Base-by-base conservation (phyloP, 2,329 filamentous ascomycete species). In the Colletotrichum camelliae region DNA sequence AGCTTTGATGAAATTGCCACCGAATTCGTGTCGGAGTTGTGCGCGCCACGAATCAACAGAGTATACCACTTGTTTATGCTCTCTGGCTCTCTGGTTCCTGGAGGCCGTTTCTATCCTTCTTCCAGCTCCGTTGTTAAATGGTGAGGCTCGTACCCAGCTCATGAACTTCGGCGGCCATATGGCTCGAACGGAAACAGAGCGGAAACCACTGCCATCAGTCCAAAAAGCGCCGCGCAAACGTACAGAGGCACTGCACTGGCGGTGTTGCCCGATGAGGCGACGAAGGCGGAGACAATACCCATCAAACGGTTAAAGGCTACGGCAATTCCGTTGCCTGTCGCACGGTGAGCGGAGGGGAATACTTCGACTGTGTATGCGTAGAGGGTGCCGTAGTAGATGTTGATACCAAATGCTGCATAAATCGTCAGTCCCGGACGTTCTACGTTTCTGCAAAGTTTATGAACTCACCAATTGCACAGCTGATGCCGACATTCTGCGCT, bases 321-420 rank as follows among this genome's bases (percentile, higher is more conserved):
- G 0, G 93, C 91, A 58, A 95, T 89, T 2, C 93, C 94, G 80
- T 95, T 95, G 13, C 94, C 94, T 0, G 94, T 96, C 0, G 93
- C 93, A 4, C 94, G 88, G 80, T 96, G 93, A 1, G 93, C 93
- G 60, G 89, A 92, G 0, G 93, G 93, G 2, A 94, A 85, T 0
- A 92, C 89, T 81, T 92, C 89, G 29, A 91, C 89, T 75, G 93
- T 84, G 86, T 95, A 88, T 82, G 94, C 82, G 86, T 94, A 89
- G 82, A 94, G 77, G 81, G 91, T 93, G 33, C 92, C 91, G 79
- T 95, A 95, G 82, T 95, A 94, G 75, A 95, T 91, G 79, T 95
- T 95, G 79, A 93, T 84, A 74, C 88, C 92, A 79, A 94, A 94
- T 18, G 88, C 90, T 80, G 15, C 18, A 94, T 16, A 13, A 15